Conservation (phyloP, 345 rosid species). For the Salix udensis region DNA sequence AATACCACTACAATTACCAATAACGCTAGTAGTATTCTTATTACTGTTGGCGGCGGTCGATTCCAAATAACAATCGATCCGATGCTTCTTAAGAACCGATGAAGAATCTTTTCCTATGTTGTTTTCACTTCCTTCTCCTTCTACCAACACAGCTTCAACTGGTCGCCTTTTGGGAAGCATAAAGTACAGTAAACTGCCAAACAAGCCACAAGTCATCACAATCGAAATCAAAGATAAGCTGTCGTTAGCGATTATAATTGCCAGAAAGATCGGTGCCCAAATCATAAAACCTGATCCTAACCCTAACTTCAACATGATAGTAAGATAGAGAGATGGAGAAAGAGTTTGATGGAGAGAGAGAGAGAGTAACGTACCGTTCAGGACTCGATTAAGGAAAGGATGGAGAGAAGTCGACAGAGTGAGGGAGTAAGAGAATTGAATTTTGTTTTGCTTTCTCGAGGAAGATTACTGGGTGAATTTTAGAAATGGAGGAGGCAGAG, state of each 20-base stretch:
- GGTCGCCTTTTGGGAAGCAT: too few relatives aligned
- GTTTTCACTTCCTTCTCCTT: too few relatives aligned
- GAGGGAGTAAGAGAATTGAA: not conserved
- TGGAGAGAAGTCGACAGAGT: not conserved
- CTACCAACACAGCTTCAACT: too few relatives aligned
- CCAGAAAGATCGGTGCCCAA: not conserved
- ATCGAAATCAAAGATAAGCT: not conserved
- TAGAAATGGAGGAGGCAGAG: not conserved
- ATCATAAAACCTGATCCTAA: not conserved
- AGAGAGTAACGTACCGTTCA: not conserved
- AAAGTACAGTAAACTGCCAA: too few relatives aligned
- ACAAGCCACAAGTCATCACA: not conserved
- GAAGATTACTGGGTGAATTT: not conserved
- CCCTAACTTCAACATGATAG: not conserved
- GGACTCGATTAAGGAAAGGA: not conserved
- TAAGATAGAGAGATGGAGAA: not conserved
- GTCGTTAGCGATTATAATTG: not conserved
- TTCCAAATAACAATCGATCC: too few relatives aligned
- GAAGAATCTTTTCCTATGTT: too few relatives aligned
- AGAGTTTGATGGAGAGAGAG: not conserved
- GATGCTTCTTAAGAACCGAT: too few relatives aligned
- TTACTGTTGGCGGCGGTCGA: not conserved
- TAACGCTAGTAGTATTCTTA: slow-evolving; percentile 15
- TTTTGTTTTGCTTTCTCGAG: not conserved
- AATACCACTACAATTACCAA: slow-evolving; percentile 17